Conservation (phyloP, 2,329 filamentous ascomycete species). For the Phyllosticta citrichinensis region DNA sequence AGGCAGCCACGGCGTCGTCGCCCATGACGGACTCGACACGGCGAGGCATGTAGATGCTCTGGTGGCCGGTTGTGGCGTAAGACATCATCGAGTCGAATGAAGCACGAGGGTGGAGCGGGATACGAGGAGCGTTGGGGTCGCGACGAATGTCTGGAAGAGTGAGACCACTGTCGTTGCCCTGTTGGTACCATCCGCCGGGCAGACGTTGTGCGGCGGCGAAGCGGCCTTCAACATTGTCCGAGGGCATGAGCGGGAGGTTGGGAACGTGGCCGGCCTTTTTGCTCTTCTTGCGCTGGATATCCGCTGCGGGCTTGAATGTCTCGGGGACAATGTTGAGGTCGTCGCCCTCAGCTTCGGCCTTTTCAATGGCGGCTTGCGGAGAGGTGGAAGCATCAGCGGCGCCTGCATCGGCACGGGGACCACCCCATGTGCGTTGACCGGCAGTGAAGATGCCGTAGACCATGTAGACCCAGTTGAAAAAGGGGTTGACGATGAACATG, state of each 20-base stretch:
- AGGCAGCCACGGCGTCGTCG: slow-evolving; percentile 65
- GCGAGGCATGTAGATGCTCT: slow-evolving; percentile 54
- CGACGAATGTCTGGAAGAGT: slow-evolving; percentile 43
- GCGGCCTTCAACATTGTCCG: slow-evolving; percentile 63
- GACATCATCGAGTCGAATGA: slow-evolving; percentile 61
- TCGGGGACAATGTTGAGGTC: slow-evolving; percentile 85
- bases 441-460: slow-evolving; percentile 93
- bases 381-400: slow-evolving; percentile 66
- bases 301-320: slow-evolving; percentile 55
- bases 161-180: slow-evolving; percentile 57
- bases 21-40: slow-evolving; percentile 68
- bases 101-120: slow-evolving; percentile 45
- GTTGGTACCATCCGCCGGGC: slow-evolving; percentile 58
- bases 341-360: slow-evolving; percentile 68
- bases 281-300: slow-evolving; percentile 33
- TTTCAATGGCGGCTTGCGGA: slow-evolving; percentile 72
- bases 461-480: slow-evolving; percentile 99
- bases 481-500: slow-evolving; percentile 92
- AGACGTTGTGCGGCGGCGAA: slow-evolving; percentile 64
- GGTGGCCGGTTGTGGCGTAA: slow-evolving; percentile 38
- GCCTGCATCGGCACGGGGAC: slow-evolving; percentile 80
- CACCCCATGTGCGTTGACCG: slow-evolving; percentile 90
- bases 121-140: slow-evolving; percentile 35
- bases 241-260: slow-evolving; percentile 58
- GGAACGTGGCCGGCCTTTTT: slow-evolving; percentile 34